Conservation (phyloP, 2,329 filamentous ascomycete species). For the Colletotrichum chrysophilum region DNA sequence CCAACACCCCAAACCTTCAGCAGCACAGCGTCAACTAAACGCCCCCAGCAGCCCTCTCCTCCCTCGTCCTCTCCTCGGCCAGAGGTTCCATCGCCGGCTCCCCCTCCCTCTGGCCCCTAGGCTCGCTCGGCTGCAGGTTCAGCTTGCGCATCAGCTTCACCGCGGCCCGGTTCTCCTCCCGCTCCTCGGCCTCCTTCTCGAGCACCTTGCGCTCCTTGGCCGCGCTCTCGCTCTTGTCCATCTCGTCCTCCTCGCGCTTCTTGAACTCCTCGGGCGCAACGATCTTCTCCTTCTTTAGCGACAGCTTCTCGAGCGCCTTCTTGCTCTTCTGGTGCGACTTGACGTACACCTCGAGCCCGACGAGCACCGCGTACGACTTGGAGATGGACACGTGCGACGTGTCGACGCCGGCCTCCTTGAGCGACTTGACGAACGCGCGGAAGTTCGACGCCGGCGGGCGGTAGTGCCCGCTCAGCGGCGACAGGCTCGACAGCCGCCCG, state of each 20-base stretch:
- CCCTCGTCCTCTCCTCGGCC: constrained; percentile 9
- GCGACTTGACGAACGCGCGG: constrained; percentile 75
- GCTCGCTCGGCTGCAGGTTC: constrained; percentile 33
- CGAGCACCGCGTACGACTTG: constrained; percentile 80
- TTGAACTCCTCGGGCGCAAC: constrained; percentile 65
- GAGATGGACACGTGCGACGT: constrained; percentile 80
- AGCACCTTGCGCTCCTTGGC: constrained; percentile 52
- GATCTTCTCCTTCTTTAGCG: constrained; percentile 62
- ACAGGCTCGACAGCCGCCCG: constrained; percentile 76
- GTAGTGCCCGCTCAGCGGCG: constrained; percentile 80
- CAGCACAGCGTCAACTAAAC: not conserved
- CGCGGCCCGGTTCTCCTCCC: constrained; percentile 28
- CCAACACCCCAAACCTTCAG: not conserved
- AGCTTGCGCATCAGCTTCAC: constrained; percentile 46
- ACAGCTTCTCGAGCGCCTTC: constrained; percentile 52
- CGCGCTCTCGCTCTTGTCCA: constrained; percentile 66
- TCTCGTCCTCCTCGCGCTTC: constrained; percentile 61
- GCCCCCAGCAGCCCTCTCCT: not conserved
- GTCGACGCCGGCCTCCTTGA: constrained; percentile 78
- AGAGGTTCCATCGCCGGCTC: constrained; percentile 3
- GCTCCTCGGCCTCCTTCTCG: constrained; percentile 47
- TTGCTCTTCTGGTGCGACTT: constrained; percentile 72
- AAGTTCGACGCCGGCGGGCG: constrained; percentile 85
- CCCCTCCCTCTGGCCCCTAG: constrained; percentile 28
- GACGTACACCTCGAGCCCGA: constrained; percentile 82